phyloP scores from a whole-genome alignment of 495 filamentous ascomycete species.

The Clavariopsis aquatica region DNA sequence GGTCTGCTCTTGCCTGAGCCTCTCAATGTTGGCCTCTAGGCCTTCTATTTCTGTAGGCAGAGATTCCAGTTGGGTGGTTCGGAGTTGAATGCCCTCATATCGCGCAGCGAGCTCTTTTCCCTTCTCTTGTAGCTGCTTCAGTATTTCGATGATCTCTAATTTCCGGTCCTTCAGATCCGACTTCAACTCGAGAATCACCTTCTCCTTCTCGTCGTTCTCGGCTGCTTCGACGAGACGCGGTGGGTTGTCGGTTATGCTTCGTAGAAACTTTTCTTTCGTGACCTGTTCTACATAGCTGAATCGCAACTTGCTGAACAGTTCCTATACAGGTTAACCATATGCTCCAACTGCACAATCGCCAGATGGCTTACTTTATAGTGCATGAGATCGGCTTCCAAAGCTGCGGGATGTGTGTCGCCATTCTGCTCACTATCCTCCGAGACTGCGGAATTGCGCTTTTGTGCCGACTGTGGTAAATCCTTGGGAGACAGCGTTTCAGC shows the following conservation, averaged over 20 bases:
- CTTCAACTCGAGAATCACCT: conserved; percentile 68
- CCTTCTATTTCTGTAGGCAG: conserved; percentile 66
- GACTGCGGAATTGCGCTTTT: conserved; percentile 50
- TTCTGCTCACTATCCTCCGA: conserved; percentile 72
- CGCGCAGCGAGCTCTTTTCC: conserved; percentile 59
- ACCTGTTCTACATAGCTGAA: conserved; percentile 89
- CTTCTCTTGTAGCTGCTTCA: conserved; percentile 68
- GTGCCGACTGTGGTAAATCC: conserved; percentile 46
- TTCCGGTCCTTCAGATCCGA: conserved; percentile 75
- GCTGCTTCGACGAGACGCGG: conserved; percentile 77
- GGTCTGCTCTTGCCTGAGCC: conserved; percentile 52
- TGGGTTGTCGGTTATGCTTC: conserved; percentile 78
- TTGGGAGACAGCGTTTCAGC: conserved; percentile 61
- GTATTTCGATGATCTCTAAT: conserved; percentile 70
- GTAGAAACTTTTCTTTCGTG: conserved; percentile 78
- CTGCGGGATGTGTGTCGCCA: conserved; percentile 70
- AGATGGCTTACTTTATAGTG: conserved; percentile 68
- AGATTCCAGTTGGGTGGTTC: conserved; percentile 57
- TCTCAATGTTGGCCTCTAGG: conserved; percentile 60
- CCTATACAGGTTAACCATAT: conserved; percentile 47
- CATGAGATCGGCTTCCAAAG: conserved; percentile 77
- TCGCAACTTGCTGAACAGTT: conserved; percentile 92
- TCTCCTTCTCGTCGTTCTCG: conserved; percentile 82
- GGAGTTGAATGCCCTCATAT: conserved; percentile 65
- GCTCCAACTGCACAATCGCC: no score